A percentile compares a stretch with the other conserved stretches of the same genome.
phyloP scores from a whole-genome alignment of 176 grass and related monocot species.

The Aegilops speltoides region DNA sequence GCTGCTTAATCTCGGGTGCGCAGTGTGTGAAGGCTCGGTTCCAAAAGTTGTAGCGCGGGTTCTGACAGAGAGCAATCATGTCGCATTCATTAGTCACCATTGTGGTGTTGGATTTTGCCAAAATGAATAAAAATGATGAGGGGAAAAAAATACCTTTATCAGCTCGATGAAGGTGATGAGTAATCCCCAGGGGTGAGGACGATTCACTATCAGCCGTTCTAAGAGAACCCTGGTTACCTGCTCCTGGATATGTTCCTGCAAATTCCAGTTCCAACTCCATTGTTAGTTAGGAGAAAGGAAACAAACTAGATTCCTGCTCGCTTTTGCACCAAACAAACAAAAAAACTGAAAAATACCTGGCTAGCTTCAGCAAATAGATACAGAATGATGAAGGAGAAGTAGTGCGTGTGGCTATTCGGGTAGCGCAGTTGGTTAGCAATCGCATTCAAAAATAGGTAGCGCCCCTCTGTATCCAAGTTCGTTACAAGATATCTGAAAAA shows the following conservation, averaged over 20 bases:
- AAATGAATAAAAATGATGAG: not conserved
- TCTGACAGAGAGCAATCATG: conserved; percentile 35
- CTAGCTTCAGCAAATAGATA: conserved; percentile 72
- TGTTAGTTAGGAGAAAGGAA: conserved; percentile 2
- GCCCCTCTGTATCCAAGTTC: conserved; percentile 81
- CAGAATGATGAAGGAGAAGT: conserved; percentile 81
- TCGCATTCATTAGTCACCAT: not conserved
- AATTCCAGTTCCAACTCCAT: not conserved
- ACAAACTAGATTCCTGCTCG: not conserved
- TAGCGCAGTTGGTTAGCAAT: conserved; percentile 81
- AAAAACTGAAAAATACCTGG: conserved; percentile 38
- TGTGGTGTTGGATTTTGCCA: not conserved
- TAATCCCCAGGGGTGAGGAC: conserved; percentile 86
- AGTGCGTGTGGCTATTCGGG: conserved; percentile 89
- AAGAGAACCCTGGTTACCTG: conserved; percentile 80
- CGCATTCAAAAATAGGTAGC: conserved; percentile 81
- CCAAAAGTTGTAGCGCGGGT: conserved; percentile 81
- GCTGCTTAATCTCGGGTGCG: conserved; percentile 68
- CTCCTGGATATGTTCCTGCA: conserved; percentile 77
- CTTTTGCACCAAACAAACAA: not conserved
- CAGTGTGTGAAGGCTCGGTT: conserved; percentile 54
- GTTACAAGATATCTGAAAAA: conserved; percentile 65
- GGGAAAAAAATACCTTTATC: conserved; percentile 55
- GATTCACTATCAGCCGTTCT: conserved; percentile 80
- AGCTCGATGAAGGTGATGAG: conserved; percentile 89